Evolutionary conservation across 805 yeast genomes (phyloP).

Genomic region (Debaryomyces maramus): DNA sequence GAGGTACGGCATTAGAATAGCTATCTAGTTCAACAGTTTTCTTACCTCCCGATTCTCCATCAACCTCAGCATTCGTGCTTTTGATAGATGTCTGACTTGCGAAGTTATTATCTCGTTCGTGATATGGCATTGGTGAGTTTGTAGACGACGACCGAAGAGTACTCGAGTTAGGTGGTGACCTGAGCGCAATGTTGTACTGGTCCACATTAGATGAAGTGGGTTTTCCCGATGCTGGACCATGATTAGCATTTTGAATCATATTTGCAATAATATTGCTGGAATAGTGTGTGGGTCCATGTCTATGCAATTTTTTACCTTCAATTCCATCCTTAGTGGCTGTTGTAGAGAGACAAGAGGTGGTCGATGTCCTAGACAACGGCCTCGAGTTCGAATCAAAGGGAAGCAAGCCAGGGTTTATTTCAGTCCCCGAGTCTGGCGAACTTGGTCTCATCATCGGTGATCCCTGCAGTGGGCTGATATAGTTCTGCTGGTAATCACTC

Average conservation of each 20-base stretch:
- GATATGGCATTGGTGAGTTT: not conserved
- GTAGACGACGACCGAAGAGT: not conserved
- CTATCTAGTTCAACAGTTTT: conserved; percentile 13
- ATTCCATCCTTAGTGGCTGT: conserved; percentile 75
- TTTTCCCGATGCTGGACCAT: conserved; percentile 1
- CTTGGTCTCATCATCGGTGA: not conserved
- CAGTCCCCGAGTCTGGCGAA: conserved; percentile 7
- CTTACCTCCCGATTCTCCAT: conserved; percentile 25
- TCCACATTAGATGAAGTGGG: not conserved
- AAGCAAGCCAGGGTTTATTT: not conserved
- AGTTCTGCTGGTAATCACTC: conserved; percentile 23
- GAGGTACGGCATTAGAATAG: conserved; percentile 27
- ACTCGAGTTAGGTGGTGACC: not conserved
- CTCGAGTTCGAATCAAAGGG: conserved; percentile 36
- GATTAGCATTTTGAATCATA: conserved; percentile 19
- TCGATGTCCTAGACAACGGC: conserved; percentile 60
- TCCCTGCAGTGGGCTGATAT: not conserved
- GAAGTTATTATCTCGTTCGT: not conserved
- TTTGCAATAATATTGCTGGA: conserved; percentile 30
- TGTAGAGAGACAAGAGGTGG: conserved; percentile 67
- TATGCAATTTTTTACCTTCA: conserved; percentile 59
- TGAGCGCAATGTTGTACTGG: not conserved
- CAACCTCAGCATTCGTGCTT: conserved; percentile 29
- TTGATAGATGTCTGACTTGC: conserved; percentile 20
- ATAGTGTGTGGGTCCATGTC: conserved; percentile 41